phyloP scores from a whole-genome alignment of 2,329 filamentous ascomycete genomes.

The Neofusicoccum kwambonambiense region DNA sequence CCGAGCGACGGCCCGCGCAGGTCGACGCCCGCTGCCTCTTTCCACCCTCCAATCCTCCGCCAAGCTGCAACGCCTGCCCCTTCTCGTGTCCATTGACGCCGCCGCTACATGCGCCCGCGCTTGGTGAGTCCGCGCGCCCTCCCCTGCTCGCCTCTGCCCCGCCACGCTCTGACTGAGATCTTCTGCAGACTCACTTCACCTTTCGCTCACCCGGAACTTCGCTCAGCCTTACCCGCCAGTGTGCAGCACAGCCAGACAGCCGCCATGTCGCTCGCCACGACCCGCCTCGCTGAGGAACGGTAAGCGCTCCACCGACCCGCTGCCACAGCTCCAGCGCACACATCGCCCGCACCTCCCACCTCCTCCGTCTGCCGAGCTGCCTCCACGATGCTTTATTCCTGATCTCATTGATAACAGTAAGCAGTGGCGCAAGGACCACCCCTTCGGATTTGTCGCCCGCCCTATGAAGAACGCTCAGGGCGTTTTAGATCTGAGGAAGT shows the following conservation, averaged over 20 bases:
- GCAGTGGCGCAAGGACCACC: conserved; percentile 95
- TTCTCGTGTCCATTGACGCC: not conserved
- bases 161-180: not conserved
- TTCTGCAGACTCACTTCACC: not conserved
- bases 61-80: not conserved
- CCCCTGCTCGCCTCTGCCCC: not conserved
- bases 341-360: not conserved
- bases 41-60: not conserved
- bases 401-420: conserved; percentile 60
- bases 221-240: not conserved
- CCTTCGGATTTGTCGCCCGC: conserved; percentile 95
- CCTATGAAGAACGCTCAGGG: conserved; percentile 77
- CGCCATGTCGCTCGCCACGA: conserved; percentile 81
- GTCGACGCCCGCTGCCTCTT: not conserved
- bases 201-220: conserved; percentile 14
- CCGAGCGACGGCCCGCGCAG: too few species aligned
- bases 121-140: not conserved
- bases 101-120: not conserved
- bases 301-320: conserved; percentile 20
- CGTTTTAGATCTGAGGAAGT: conserved; percentile 86
- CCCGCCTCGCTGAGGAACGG: conserved; percentile 65
- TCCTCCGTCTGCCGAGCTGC: not conserved
- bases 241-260: conserved; percentile 1
- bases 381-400: conserved; percentile 20
- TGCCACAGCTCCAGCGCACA: not conserved